These are phyloP conservation scores for Phytophthora quininea DNA, from an alignment of 352 stramenopile genomes.

Conservation along the genomic window DNA sequence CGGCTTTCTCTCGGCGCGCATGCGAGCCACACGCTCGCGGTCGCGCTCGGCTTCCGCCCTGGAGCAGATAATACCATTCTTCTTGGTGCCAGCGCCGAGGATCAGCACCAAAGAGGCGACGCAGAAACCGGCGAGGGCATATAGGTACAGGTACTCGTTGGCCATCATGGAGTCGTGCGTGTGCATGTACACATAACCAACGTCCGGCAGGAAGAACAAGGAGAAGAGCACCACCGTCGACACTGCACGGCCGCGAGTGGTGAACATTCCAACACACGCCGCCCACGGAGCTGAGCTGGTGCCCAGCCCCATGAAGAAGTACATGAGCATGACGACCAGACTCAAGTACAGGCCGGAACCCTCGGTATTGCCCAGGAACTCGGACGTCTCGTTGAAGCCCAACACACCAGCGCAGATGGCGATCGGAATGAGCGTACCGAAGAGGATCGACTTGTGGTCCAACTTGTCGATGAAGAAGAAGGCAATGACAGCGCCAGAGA, in stretches of 20 bases:
- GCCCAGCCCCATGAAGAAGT: conserved; percentile 81
- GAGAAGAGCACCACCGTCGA: conserved; percentile 59
- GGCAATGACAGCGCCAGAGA: conserved; percentile 58
- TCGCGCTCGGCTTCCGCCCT: conserved; percentile 53
- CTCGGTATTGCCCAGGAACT: conserved; percentile 42
- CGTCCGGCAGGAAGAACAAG: conserved; percentile 59
- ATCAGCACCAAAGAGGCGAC: conserved; percentile 51
- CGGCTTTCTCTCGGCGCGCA: conserved; percentile 49
- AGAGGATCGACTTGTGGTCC: conserved; percentile 74
- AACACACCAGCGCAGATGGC: conserved; percentile 51
- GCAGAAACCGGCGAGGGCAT: conserved; percentile 51
- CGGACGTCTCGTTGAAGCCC: conserved; percentile 65
- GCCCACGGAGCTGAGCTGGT: conserved; percentile 64
- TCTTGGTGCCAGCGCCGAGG: conserved; percentile 57
- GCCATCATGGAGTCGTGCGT: conserved; percentile 36
- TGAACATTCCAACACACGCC: conserved; percentile 72
- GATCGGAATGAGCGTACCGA: conserved; percentile 68
- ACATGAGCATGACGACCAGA: conserved; percentile 68
- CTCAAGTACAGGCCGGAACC: conserved; percentile 60
- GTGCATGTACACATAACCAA: conserved; percentile 69
- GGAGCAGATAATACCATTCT: conserved; percentile 68
- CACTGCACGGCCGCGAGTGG: conserved; percentile 51
- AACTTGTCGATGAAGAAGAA: conserved; percentile 87
- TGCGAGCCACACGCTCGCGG: conserved; percentile 44
- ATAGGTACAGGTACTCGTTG: conserved; percentile 65